A percentile compares a stretch with the other conserved stretches of the same genome.
These are phyloP conservation scores for Colletotrichum tabaci DNA, from an alignment of 2,329 filamentous ascomycete genomes.

Conservation along the genomic window DNA sequence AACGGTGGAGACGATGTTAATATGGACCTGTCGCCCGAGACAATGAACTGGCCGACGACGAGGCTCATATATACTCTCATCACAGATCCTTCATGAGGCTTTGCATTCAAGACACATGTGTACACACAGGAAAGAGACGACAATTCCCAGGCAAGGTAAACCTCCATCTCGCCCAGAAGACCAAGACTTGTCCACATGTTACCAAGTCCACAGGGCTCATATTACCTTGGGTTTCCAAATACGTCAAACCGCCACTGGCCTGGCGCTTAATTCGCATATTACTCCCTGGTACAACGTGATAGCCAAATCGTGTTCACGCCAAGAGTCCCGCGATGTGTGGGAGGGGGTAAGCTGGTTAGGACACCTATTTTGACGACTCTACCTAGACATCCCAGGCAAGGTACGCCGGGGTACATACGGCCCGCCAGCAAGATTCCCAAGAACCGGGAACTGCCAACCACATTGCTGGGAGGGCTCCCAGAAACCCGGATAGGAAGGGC, in stretches of 20 bases:
- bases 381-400: neutral
- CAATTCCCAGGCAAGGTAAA: neutral
- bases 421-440: slow-evolving; percentile 20
- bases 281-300: slow-evolving; percentile 21
- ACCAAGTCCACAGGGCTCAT: neutral
- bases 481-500: slow-evolving; percentile 18
- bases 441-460: slow-evolving; percentile 35
- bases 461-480: slow-evolving; percentile 6
- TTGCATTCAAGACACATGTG: neutral
- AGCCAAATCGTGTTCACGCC: neutral
- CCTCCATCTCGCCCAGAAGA: slow-evolving; percentile 7
- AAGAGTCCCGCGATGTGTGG: neutral
- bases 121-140: neutral
- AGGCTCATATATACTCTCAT: slow-evolving; percentile 30
- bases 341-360: neutral
- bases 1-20: neutral
- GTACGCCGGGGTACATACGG: slow-evolving; percentile 1
- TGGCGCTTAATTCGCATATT: neutral
- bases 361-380: neutral
- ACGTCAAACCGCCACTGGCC: slow-evolving; percentile 1
- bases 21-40: slow-evolving; percentile 20
- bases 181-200: slow-evolving; percentile 15
- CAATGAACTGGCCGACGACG: slow-evolving; percentile 14
- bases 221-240: neutral
- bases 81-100: slow-evolving; percentile 9